Conservation (phyloP, 305 asterid genomes). For the Solanum hybrid region DNA sequence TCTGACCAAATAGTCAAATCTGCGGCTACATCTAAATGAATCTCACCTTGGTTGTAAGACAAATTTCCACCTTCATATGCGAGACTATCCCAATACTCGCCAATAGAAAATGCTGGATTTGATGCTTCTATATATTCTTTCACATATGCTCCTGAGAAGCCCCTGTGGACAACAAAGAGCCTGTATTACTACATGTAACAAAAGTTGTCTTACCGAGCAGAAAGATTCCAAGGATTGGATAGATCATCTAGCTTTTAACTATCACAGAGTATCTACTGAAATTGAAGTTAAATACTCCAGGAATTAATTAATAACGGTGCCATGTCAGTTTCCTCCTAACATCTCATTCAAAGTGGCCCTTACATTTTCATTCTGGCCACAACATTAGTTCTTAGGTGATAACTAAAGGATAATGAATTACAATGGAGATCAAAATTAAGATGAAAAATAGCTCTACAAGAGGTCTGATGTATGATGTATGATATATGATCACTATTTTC, state of each 20-base stretch:
- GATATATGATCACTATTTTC: background rate
- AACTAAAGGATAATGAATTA: background rate
- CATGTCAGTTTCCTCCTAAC: background rate
- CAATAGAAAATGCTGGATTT: conserved; percentile 48
- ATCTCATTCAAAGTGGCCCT: background rate
- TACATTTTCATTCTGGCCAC: background rate
- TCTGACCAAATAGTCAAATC: background rate
- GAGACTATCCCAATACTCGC: conserved; percentile 59
- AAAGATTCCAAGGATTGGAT: background rate
- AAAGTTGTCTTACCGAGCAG: background rate
- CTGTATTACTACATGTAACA: background rate
- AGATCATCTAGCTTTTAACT: background rate
- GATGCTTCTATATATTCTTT: conserved; percentile 53
- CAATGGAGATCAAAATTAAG: background rate
- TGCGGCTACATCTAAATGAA: background rate
- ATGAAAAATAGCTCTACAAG: background rate
- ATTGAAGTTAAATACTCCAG: background rate
- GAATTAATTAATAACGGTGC: background rate
- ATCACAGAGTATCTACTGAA: background rate
- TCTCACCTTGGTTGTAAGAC: conserved; percentile 45
- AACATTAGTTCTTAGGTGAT: background rate
- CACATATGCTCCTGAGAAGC: conserved; percentile 49
- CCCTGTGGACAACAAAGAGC: conserved; percentile 22
- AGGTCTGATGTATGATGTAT: background rate
- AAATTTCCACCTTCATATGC: conserved; percentile 51